phyloP scores from a whole-genome alignment of 306 rosid genomes.

The Sicyos edulis region DNA sequence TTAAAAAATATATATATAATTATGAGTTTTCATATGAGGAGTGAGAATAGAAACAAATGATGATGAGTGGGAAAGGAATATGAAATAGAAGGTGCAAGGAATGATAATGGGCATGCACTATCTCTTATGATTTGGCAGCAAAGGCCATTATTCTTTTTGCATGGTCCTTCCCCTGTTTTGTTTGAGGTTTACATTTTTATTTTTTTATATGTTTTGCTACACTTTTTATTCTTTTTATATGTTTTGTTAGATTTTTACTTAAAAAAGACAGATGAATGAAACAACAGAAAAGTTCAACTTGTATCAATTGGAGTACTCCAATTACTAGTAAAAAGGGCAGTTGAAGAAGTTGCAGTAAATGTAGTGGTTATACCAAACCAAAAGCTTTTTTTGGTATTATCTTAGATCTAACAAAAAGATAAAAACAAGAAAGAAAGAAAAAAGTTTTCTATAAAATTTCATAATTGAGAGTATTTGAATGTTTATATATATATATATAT shows the following conservation, averaged over 20 bases:
- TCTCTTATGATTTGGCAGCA: neutral
- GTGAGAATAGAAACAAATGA: neutral
- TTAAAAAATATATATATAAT: too few relatives aligned
- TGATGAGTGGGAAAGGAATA: constrained; percentile 15
- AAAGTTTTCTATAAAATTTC: neutral
- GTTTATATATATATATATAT: too few relatives aligned
- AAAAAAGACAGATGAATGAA: neutral
- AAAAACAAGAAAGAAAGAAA: neutral
- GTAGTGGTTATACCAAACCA: constrained; percentile 9
- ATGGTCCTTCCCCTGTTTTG: constrained; percentile 14
- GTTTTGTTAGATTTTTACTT: neutral
- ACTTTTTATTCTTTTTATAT: neutral
- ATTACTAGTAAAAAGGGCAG: constrained; percentile 1
- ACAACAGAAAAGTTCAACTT: constrained; percentile 6
- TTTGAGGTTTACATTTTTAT: neutral
- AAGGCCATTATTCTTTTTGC: constrained; percentile 2
- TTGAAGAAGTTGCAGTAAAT: constrained; percentile 11
- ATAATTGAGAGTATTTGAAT: neutral
- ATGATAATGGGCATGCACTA: constrained; percentile 1
- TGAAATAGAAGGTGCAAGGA: neutral
- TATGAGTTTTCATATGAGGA: too few relatives aligned
- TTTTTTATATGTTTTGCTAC: neutral
- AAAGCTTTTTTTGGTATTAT: neutral
- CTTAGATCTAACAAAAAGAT: neutral
- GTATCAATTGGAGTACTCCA: neutral